Evolutionary conservation across 768 basidiomycete genomes (phyloP).

Genomic region (Russula abietina): DNA sequence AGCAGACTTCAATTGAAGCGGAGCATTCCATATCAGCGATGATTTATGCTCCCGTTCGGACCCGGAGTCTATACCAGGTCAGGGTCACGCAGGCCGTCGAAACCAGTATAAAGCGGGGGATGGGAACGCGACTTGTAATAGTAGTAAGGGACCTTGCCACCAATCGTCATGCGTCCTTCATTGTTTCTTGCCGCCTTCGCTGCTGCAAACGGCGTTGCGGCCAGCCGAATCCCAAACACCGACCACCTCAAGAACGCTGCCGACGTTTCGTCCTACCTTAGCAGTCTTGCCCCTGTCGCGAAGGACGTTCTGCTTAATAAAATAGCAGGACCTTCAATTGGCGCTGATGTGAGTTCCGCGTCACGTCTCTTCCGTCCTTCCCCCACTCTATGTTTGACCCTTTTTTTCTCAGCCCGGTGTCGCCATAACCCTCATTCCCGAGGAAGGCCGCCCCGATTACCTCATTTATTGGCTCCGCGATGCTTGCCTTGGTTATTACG

Average conservation of each 20-base stretch:
- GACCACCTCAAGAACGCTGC: background rate
- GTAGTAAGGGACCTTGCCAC: too few species aligned
- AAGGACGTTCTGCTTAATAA: background rate
- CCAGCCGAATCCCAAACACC: background rate
- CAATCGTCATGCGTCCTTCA: background rate
- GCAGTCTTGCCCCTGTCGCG: constrained; percentile 3
- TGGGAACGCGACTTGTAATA: background rate
- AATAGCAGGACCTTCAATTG: constrained; percentile 7
- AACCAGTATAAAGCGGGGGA: background rate
- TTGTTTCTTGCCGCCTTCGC: background rate
- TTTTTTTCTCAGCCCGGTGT: constrained; percentile 14
- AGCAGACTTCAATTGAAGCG: too few species aligned
- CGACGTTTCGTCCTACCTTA: background rate
- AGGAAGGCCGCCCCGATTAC: constrained; percentile 7
- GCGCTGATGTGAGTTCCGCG: constrained; percentile 7
- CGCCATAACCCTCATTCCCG: background rate
- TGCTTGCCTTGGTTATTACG: constrained; percentile 4
- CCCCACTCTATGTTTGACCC: background rate
- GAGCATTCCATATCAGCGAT: too few species aligned
- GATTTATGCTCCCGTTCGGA: too few species aligned
- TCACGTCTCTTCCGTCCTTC: background rate
- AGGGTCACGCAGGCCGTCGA: too few species aligned
- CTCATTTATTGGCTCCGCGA: constrained; percentile 17
- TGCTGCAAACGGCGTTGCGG: background rate
- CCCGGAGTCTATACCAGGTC: too few species aligned